A percentile compares a stretch with the other conserved stretches of the same genome.
Evolutionary conservation across 2,329 filamentous ascomycete species (phyloP).

Genomic region (Neonectria punicea): DNA sequence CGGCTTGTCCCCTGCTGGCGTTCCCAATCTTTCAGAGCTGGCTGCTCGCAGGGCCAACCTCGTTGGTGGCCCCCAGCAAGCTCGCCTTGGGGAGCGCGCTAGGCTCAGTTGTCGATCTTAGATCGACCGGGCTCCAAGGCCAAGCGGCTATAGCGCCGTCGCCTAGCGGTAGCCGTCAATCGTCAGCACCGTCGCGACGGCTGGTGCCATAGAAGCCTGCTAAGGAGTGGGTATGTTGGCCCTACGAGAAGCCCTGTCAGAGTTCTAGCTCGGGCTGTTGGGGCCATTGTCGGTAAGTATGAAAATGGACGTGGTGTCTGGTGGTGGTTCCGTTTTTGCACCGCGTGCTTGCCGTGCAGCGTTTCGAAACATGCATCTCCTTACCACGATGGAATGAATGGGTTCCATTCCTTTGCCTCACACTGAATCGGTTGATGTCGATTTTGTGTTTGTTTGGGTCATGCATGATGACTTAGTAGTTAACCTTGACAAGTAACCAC

Average conservation of each 20-base stretch:
- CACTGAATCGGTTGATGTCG: neutral
- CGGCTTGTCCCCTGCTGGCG: conserved; percentile 26
- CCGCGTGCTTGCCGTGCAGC: conserved; percentile 4
- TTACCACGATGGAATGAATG: neutral
- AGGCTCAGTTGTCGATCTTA: conserved; percentile 38
- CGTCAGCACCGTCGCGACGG: conserved; percentile 37
- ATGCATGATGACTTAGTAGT: neutral
- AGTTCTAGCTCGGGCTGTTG: conserved; percentile 38
- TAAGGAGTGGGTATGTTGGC: conserved; percentile 24
- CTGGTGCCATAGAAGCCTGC: conserved; percentile 30
- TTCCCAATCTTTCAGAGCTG: conserved; percentile 24
- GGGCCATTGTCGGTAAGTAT: neutral
- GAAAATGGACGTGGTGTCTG: neutral
- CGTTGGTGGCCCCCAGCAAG: conserved; percentile 24
- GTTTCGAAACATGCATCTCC: conserved; percentile 17
- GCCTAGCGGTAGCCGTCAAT: conserved; percentile 40
- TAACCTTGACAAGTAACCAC: neutral
- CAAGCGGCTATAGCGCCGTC: conserved; percentile 32
- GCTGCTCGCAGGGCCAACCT: conserved; percentile 25
- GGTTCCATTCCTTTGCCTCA: conserved; percentile 1
- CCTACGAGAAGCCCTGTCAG: conserved; percentile 41
- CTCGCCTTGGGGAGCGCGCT: conserved; percentile 29
- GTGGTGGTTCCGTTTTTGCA: neutral
- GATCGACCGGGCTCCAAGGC: conserved; percentile 36
- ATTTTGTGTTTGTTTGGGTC: neutral